Conservation (phyloP, 495 filamentous ascomycete species). For the Aspergillus hancockii region DNA sequence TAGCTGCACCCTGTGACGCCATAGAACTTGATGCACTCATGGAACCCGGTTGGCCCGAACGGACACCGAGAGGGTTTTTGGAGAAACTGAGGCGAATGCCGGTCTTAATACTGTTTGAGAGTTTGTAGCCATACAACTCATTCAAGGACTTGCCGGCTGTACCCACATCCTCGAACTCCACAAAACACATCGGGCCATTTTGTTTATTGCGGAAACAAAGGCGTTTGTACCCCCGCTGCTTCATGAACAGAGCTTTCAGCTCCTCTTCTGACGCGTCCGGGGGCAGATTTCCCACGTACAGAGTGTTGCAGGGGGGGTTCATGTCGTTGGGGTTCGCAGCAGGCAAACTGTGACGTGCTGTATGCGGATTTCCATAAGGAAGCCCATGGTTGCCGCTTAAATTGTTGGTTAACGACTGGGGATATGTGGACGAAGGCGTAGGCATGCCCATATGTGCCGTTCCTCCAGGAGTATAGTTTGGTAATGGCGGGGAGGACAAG, state of each 20-base stretch:
- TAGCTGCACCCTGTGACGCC: conserved; percentile 47
- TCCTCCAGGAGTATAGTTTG: conserved; percentile 44
- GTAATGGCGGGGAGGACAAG: conserved; percentile 53
- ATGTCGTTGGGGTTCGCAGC: conserved; percentile 95
- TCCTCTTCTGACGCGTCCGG: conserved; percentile 95
- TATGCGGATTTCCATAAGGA: conserved; percentile 59
- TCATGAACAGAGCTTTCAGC: conserved; percentile 90
- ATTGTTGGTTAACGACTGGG: conserved; percentile 54
- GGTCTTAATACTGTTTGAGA: conserved; percentile 93
- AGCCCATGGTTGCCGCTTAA: conserved; percentile 49
- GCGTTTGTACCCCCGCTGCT: conserved; percentile 92
- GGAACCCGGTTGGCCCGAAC: conserved; percentile 67
- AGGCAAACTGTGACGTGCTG: conserved; percentile 71
- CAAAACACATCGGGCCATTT: conserved; percentile 98
- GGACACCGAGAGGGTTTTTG: conserved; percentile 94
- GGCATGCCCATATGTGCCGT: conserved; percentile 46
- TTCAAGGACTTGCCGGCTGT: conserved; percentile 92
- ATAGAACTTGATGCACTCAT: conserved; percentile 52
- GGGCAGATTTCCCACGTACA: conserved; percentile 96
- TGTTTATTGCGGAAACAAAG: conserved; percentile 97
- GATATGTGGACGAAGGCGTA: conserved; percentile 60
- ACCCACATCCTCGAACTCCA: conserved; percentile 94
- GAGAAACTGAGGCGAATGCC: conserved; percentile 98
- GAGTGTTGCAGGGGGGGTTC: conserved; percentile 96
- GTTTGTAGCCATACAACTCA: conserved; percentile 83